phyloP scores from a whole-genome alignment of 805 yeast species.

The Yamadazyma kitorensis region DNA sequence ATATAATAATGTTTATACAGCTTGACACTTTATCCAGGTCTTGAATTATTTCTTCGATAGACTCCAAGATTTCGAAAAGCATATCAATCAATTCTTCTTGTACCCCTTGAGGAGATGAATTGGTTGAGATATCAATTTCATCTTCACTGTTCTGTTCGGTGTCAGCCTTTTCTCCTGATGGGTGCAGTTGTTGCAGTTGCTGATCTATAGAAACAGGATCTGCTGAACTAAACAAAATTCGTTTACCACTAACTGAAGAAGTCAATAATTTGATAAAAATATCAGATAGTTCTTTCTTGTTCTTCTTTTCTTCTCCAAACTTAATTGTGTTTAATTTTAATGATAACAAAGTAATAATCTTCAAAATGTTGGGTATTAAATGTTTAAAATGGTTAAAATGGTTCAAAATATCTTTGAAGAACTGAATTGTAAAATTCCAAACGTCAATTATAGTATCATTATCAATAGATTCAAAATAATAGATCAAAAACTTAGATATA shows the following conservation, averaged over 20 bases:
- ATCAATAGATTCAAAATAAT: slow-evolving; percentile 65
- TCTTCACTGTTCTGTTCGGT: slow-evolving; percentile 14
- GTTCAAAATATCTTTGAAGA: slow-evolving; percentile 56
- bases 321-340: slow-evolving; percentile 56
- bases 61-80: slow-evolving; percentile 26
- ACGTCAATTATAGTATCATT: slow-evolving; percentile 78
- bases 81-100: slow-evolving; percentile 47
- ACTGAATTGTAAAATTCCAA: slow-evolving; percentile 56
- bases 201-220: slow-evolving; percentile 5
- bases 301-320: slow-evolving; percentile 59
- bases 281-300: slow-evolving; percentile 55
- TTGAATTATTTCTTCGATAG: slow-evolving; percentile 40
- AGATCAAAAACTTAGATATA: slow-evolving; percentile 52
- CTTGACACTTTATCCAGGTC: slow-evolving; percentile 62
- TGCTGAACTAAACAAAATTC: slow-evolving; percentile 8
- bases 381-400: slow-evolving; percentile 46
- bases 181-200: no score
- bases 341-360: slow-evolving; percentile 50
- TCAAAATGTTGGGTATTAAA: slow-evolving; percentile 52
- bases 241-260: slow-evolving; percentile 12
- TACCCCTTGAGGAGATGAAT: slow-evolving; percentile 14
- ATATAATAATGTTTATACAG: slow-evolving; percentile 50
- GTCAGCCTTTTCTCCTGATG: slow-evolving; percentile 3
- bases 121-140: slow-evolving; percentile 2
- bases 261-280: slow-evolving; percentile 29